phyloP scores from a whole-genome alignment of 1,284 basidiomycete genomes.

The Ganoderma sinense region DNA sequence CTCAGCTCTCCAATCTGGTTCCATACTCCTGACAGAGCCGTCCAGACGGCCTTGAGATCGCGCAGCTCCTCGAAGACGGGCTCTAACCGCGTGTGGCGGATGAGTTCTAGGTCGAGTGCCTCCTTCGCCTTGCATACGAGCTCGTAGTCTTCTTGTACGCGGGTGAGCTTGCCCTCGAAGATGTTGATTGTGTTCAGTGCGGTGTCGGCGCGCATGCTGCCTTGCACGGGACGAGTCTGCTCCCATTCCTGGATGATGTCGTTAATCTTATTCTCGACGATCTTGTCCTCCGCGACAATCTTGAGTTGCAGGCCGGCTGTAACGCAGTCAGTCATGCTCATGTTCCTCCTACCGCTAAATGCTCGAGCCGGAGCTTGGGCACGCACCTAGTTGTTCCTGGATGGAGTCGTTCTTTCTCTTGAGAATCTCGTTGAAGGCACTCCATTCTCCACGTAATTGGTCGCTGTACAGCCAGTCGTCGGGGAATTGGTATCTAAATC shows the following conservation, averaged over 20 bases:
- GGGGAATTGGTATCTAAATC: constrained; percentile 96
- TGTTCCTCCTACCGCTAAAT: background rate
- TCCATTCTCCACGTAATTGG: constrained; percentile 97
- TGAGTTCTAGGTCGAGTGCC: constrained; percentile 92
- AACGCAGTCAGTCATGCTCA: constrained; percentile 11
- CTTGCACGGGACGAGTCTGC: constrained; percentile 93
- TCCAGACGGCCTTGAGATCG: constrained; percentile 99
- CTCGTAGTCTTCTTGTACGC: constrained; percentile 93
- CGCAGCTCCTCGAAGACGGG: constrained; percentile 95
- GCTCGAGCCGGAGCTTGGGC: background rate
- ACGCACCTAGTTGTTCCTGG: constrained; percentile 91
- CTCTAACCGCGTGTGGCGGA: constrained; percentile 89
- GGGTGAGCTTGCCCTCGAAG: constrained; percentile 90
- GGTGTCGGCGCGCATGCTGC: constrained; percentile 92
- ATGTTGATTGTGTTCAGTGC: constrained; percentile 96
- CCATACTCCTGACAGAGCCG: constrained; percentile 97
- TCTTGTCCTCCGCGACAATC: constrained; percentile 99
- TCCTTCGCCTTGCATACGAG: constrained; percentile 96
- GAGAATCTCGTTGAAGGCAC: constrained; percentile 97
- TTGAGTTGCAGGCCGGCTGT: constrained; percentile 95
- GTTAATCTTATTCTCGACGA: constrained; percentile 92
- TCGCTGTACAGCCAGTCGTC: constrained; percentile 99
- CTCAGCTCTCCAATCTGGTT: constrained; percentile 90
- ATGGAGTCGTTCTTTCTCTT: constrained; percentile 98
- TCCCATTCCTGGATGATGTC: constrained; percentile 96